phyloP scores from a whole-genome alignment of 352 stramenopile genomes.

The Pythium utonaiense region DNA sequence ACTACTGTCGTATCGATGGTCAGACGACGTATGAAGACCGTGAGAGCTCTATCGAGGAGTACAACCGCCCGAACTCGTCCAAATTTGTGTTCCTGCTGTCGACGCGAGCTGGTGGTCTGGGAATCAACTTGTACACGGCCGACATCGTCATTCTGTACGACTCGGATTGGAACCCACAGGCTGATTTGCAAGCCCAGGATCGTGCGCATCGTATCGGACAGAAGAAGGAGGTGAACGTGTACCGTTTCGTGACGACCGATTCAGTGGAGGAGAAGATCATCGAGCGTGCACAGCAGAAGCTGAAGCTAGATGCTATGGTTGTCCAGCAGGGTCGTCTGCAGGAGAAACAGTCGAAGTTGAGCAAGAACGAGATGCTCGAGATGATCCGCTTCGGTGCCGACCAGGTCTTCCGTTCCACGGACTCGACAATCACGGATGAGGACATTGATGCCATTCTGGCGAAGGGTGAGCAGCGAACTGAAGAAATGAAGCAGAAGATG shows the following conservation, averaged over 20 bases:
- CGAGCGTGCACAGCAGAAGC: slow-evolving; percentile 96
- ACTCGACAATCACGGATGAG: slow-evolving; percentile 96
- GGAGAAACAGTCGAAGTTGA: slow-evolving; percentile 91
- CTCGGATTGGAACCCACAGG: slow-evolving; percentile 98
- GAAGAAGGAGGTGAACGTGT: slow-evolving; percentile 97
- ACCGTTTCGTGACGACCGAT: slow-evolving; percentile 93
- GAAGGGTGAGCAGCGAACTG: slow-evolving; percentile 79
- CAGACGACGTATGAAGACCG: slow-evolving; percentile 86
- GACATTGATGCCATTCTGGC: slow-evolving; percentile 98
- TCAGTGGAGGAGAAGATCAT: slow-evolving; percentile 99
- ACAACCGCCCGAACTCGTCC: slow-evolving; percentile 94
- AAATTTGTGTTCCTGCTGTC: slow-evolving; percentile 98
- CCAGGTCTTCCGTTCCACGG: slow-evolving; percentile 96
- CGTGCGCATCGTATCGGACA: slow-evolving; percentile 98
- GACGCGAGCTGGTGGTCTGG: slow-evolving; percentile 96
- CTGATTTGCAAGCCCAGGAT: slow-evolving; percentile 94
- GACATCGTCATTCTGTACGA: slow-evolving; percentile 99
- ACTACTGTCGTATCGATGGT: slow-evolving; percentile 89
- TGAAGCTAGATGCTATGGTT: slow-evolving; percentile 88
- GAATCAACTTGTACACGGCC: slow-evolving; percentile 98
- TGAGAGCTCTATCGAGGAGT: slow-evolving; percentile 88
- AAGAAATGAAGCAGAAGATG: slow-evolving; percentile 88
- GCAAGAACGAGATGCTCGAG: slow-evolving; percentile 95
- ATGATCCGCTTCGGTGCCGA: slow-evolving; percentile 98
- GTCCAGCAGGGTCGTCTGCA: slow-evolving; percentile 84